These are phyloP conservation scores for Fusarium staphyleae DNA, from an alignment of 2,329 filamentous ascomycete species.

Conservation along the genomic window DNA sequence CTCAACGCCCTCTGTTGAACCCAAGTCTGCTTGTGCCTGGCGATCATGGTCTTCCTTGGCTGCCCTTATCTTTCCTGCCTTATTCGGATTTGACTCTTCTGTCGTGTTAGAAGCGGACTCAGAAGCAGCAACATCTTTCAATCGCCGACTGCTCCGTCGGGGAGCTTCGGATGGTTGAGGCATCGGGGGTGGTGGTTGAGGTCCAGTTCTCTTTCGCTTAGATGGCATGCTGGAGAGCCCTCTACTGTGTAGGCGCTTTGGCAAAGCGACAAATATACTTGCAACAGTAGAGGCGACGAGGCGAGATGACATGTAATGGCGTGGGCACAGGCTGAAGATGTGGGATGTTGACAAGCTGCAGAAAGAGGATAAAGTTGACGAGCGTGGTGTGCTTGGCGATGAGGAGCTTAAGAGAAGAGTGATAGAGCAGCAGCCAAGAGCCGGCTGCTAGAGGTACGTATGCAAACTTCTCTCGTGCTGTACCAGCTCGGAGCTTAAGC, in stretches of 20 bases:
- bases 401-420: neutral
- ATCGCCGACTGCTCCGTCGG: slow-evolving; percentile 40
- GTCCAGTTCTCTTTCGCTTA: slow-evolving; percentile 49
- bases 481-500: slow-evolving; percentile 1
- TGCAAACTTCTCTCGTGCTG: slow-evolving; percentile 12
- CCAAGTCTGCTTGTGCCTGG: slow-evolving; percentile 13
- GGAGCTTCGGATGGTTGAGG: slow-evolving; percentile 32
- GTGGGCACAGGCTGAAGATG: neutral
- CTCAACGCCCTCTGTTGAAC: slow-evolving; percentile 42
- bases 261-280: slow-evolving; percentile 3
- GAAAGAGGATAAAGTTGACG: neutral
- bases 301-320: slow-evolving; percentile 13
- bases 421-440: neutral
- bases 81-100: slow-evolving; percentile 7
- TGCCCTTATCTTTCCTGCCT: neutral
- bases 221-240: slow-evolving; percentile 43
- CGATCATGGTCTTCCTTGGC: neutral
- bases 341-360: neutral
- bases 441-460: neutral
- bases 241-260: slow-evolving; percentile 10
- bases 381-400: neutral
- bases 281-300: slow-evolving; percentile 15
- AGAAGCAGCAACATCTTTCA: slow-evolving; percentile 19
- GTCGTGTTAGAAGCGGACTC: neutral
- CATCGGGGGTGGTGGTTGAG: slow-evolving; percentile 31